Base-by-base conservation (phyloP, 2,329 filamentous ascomycete species). In the Tolypocladium sp. region DNA sequence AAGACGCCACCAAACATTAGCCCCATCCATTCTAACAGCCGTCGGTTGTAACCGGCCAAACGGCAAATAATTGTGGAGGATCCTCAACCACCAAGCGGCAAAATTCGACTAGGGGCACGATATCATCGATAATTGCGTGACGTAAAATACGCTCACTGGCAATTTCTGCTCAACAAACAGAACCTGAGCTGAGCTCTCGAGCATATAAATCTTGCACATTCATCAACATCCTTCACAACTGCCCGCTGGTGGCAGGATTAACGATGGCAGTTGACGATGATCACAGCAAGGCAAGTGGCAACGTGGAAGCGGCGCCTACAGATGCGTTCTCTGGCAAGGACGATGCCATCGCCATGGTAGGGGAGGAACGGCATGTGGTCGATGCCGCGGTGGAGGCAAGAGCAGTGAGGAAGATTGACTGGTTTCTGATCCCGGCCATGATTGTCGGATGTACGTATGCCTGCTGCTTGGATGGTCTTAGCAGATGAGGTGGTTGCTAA, bases 361-460 rank as follows among this genome's bases (percentile, higher is more conserved):
- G 85, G 30, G 82, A 86, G 60, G 74, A 79, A 63, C 73, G 74
- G 4, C 79, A 80, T 61, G 67, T 71, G 4, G 76, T 86, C 52
- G 85, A 88, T 64, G 79, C 82, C 0, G 74, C 69, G 0, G 70
- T 84, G 0, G 81, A 81, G 60, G 78, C 75, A 22, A 77, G 81
- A 54, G 85, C 87, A 10, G 71, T 89, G 30, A 76, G 82, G 55
- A 90, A 89, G 73, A 88, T 89, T 57, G 87, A 90, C 65, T 72
- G 77, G 63, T 86, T 86, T 62, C 71, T 90, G 53, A 87, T 90
- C 40, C 87, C 87, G 0, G 80, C 83, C 15, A 90, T 90, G 86
- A 77, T 82, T 27, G 66, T 86, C 65, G 78, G 78, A 57, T 78
- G 75, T 76, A 61, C 40, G 73, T 62, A 42, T 22, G 20, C 64